Percentiles rank a stretch among this genome's conserved stretches.
Conservation (phyloP, 345 rosid species). For the Lepidium sativum region DNA sequence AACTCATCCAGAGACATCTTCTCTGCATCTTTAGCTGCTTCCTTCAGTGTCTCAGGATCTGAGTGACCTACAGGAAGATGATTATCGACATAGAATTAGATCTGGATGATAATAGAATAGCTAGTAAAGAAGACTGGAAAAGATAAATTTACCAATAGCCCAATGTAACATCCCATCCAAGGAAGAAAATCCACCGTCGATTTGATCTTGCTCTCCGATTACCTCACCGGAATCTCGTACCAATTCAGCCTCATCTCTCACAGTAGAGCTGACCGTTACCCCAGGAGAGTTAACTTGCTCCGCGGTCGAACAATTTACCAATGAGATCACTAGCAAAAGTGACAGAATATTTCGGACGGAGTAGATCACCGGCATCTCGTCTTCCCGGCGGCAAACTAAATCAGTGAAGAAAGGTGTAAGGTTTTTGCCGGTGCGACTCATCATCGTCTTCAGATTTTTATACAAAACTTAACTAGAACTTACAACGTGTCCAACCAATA, state of each 20-base stretch:
- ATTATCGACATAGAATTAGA: neutral
- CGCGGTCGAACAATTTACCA: constrained; percentile 5
- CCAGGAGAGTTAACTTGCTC: constrained; percentile 44
- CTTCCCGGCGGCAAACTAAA: neutral
- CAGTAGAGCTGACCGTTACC: constrained; percentile 54
- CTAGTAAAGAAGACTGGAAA: neutral
- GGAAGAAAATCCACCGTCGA: constrained; percentile 89
- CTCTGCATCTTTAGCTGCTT: constrained; percentile 59
- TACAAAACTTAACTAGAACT: neutral
- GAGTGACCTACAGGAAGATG: constrained; percentile 56
- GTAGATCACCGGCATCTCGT: neutral
- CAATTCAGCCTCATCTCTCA: constrained; percentile 56
- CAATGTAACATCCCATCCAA: constrained; percentile 92
- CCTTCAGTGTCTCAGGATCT: constrained; percentile 70
- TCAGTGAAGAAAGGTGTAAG: neutral
- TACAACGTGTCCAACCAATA: constrained; percentile 24
- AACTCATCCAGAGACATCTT: constrained; percentile 56
- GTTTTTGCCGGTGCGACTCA: neutral
- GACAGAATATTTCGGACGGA: neutral
- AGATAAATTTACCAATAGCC: constrained; percentile 62
- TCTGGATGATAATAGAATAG: neutral
- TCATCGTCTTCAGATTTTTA: neutral
- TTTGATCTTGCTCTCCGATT: constrained; percentile 39
- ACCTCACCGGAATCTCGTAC: constrained; percentile 35
- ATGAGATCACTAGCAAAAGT: constrained; percentile 7